A percentile compares a stretch with the other conserved stretches of the same genome.
Conservation (phyloP, 2,329 filamentous ascomycete genomes). For the Microdochium trichocladiopsis region DNA sequence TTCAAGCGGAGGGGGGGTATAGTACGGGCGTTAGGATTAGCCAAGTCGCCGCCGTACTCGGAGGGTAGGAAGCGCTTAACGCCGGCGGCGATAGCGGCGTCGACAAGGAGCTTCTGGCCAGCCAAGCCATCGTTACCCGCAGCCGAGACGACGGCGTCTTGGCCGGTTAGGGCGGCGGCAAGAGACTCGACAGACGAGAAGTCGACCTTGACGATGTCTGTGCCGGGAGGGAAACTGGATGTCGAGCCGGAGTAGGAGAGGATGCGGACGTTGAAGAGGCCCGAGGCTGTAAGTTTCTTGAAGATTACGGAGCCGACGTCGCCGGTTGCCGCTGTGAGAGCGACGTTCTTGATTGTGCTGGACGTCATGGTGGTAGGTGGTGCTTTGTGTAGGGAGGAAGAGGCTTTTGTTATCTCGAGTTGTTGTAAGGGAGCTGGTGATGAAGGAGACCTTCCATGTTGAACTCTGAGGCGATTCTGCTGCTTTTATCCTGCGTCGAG, state of each 20-base stretch:
- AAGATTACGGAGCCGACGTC: constrained; percentile 28
- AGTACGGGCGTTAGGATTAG: constrained; percentile 5
- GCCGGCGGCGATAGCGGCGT: constrained; percentile 51
- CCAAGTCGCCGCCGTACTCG: constrained; percentile 40
- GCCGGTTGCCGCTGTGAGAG: constrained; percentile 4
- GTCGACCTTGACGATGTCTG: constrained; percentile 36
- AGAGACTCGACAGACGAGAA: constrained; percentile 38
- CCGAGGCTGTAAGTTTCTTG: constrained; percentile 22
- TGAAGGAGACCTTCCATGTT: background rate
- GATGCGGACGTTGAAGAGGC: constrained; percentile 41
- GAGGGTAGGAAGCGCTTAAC: constrained; percentile 56
- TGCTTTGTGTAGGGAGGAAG: background rate
- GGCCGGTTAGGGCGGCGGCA: constrained; percentile 39
- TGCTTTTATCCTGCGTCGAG: background rate
- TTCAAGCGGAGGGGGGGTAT: constrained; percentile 13
- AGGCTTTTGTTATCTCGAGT: background rate
- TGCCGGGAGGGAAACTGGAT: constrained; percentile 19
- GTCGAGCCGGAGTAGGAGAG: constrained; percentile 40
- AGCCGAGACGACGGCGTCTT: constrained; percentile 47
- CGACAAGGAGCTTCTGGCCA: constrained; percentile 41
- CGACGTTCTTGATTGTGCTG: constrained; percentile 4
- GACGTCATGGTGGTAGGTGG: background rate
- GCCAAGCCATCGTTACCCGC: constrained; percentile 30
- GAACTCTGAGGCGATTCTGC: background rate
- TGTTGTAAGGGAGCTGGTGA: background rate